Evolutionary conservation across 805 yeast species (phyloP).

Genomic region (Suhomyces canberraensis): DNA sequence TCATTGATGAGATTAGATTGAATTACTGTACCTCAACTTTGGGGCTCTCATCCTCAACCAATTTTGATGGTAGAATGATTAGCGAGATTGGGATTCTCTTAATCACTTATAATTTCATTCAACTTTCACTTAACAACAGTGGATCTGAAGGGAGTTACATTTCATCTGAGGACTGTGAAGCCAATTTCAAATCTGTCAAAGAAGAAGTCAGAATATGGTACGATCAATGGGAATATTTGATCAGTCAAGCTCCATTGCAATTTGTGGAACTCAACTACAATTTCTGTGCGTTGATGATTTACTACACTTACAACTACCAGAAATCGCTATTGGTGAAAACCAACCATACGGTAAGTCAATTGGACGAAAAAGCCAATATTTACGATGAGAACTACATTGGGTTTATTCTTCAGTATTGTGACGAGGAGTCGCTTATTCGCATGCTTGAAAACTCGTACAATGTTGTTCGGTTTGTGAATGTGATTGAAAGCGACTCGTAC

Average conservation of each 20-base stretch:
- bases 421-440: conserved; percentile 25
- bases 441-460: conserved; percentile 42
- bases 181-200: conserved; percentile 33
- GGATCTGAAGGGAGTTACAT: not conserved
- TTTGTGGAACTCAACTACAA: conserved; percentile 71
- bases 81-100: conserved; percentile 66
- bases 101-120: conserved; percentile 56
- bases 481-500: conserved; percentile 48
- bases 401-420: conserved; percentile 22
- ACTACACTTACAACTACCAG: conserved; percentile 36
- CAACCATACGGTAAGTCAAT: not conserved
- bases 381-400: conserved; percentile 21
- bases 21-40: conserved; percentile 58
- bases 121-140: conserved; percentile 20
- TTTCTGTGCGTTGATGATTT: conserved; percentile 53
- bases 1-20: conserved; percentile 57
- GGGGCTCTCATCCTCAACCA: conserved; percentile 58
- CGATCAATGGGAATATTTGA: conserved; percentile 65
- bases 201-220: conserved; percentile 59
- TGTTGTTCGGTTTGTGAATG: conserved; percentile 40
- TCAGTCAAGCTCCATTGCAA: conserved; percentile 68
- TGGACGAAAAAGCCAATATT: conserved; percentile 1
- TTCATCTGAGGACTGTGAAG: conserved; percentile 16
- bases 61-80: conserved; percentile 80
- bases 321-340: conserved; percentile 7